Evolutionary conservation across 495 filamentous ascomycete species (phyloP), one percentile per base, ranked within the genome.

Genomic region (Articulospora tetracladia): DNA sequence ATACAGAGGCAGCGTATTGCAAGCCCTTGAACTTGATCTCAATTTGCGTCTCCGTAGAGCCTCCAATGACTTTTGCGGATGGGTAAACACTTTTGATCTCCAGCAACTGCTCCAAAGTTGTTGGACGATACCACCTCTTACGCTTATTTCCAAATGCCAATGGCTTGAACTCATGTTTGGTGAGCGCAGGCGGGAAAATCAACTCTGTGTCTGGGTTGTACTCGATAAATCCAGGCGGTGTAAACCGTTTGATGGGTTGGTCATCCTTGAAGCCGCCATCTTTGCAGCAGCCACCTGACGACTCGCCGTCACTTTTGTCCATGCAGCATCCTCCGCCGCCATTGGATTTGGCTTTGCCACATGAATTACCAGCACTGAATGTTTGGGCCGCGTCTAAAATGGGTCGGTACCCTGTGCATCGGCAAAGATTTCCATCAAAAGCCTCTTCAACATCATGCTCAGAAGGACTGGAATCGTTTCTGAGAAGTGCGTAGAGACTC

Each of bases 1-100:
- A 98, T 0, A 98, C 93, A 0, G 92, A 97, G 6, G 87, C 84
- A 12, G 85, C 83, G 70, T 97, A 98, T 65, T 91, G 85, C 83
- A 95, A 85, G 1, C 85, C 91, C 77, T 98, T 98, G 80, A 98
- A 98, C 69, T 97, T 97, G 73, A 96, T 87, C 72, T 98, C 94
- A 55, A 98, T 97, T 71, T 97, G 94, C 0, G 93, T 98, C 73
- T 98, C 94, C 3, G 91, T 96, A 70, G 91, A 96, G 44, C 94
- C 94, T 25, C 93, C 93, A 60, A 98, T 96, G 58, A 98, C 81
- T 73, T 98, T 98, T 1, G 93, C 90, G 4, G 86, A 84, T 0
- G 93, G 94, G 61, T 92, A 87, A 0, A 84, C 84, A 64, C 76
- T 84, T 76, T 97, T 97, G 72, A 98, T 96, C 64, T 96, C 86